Conservation (phyloP, 1,284 basidiomycete species). For the Puccinia sorghi region DNA sequence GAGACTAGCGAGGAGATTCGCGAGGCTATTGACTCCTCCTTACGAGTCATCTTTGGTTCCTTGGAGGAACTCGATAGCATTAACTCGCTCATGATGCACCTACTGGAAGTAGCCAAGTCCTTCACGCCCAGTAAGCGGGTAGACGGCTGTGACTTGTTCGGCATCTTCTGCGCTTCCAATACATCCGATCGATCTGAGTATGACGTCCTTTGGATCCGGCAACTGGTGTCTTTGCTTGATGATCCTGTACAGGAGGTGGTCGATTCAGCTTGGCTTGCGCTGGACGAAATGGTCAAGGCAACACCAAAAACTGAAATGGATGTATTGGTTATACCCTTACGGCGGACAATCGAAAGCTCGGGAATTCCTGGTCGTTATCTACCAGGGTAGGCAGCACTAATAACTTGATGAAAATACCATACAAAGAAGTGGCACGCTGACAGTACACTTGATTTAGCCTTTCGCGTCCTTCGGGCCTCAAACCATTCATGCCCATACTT, state of each 20-base stretch:
- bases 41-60: constrained; percentile 72
- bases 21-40: constrained; percentile 73
- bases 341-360: constrained; percentile 81
- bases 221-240: constrained; percentile 80
- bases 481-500: constrained; percentile 67
- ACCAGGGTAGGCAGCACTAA: constrained; percentile 54
- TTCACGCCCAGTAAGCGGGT: constrained; percentile 71
- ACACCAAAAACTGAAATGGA: constrained; percentile 91
- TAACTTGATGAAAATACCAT: neutral
- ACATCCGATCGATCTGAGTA: constrained; percentile 64
- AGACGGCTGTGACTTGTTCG: constrained; percentile 75
- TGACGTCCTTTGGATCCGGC: constrained; percentile 91
- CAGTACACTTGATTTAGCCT: constrained; percentile 66
- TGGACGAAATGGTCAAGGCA: constrained; percentile 87
- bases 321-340: constrained; percentile 79
- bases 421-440: constrained; percentile 9
- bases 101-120: constrained; percentile 82
- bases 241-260: constrained; percentile 75
- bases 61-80: constrained; percentile 81
- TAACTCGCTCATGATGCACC: constrained; percentile 79
- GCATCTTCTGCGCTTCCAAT: constrained; percentile 77
- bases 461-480: constrained; percentile 83
- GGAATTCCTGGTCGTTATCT: constrained; percentile 77
- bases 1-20: constrained; percentile 70
- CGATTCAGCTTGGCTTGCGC: constrained; percentile 76